These are phyloP conservation scores for Pseudogymnoascus sp. DNA, from an alignment of 2,329 filamentous ascomycete species.

Conservation along the genomic window DNA sequence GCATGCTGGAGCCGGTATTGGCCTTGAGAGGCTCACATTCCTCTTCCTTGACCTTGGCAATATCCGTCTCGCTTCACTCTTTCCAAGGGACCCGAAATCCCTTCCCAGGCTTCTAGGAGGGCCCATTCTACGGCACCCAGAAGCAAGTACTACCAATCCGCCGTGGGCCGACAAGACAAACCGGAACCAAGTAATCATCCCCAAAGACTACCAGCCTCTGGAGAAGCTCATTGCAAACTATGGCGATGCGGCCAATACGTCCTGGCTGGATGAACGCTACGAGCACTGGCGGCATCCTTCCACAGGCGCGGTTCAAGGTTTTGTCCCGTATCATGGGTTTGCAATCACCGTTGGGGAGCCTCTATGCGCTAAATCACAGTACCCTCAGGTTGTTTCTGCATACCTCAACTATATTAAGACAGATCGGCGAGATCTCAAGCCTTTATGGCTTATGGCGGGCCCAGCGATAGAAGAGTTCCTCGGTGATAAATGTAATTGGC, in stretches of 20 bases:
- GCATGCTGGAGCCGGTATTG: slow-evolving; percentile 84
- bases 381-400: slow-evolving; percentile 60
- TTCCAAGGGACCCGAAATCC: slow-evolving; percentile 82
- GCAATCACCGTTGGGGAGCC: slow-evolving; percentile 83
- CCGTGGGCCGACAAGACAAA: slow-evolving; percentile 45
- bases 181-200: slow-evolving; percentile 36
- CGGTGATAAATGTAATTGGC: slow-evolving; percentile 74
- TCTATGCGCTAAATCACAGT: slow-evolving; percentile 73
- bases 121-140: slow-evolving; percentile 69
- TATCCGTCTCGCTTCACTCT: slow-evolving; percentile 79
- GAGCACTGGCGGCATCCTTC: slow-evolving; percentile 73
- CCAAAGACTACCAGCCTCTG: slow-evolving; percentile 59
- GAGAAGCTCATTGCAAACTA: slow-evolving; percentile 93
- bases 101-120: slow-evolving; percentile 60
- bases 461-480: slow-evolving; percentile 71
- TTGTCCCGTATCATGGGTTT: slow-evolving; percentile 66
- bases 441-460: slow-evolving; percentile 74
- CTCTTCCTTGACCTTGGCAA: slow-evolving; percentile 80
- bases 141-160: slow-evolving; percentile 72
- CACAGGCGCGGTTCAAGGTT: slow-evolving; percentile 79
- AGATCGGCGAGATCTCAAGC: slow-evolving; percentile 62
- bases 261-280: slow-evolving; percentile 85
- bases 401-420: slow-evolving; percentile 71
- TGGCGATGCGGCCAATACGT: slow-evolving; percentile 87
- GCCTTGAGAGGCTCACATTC: slow-evolving; percentile 81